Evolutionary conservation across 75 land plant species (phyloP).

Genomic region (Sequoiadendron giganteum): DNA sequence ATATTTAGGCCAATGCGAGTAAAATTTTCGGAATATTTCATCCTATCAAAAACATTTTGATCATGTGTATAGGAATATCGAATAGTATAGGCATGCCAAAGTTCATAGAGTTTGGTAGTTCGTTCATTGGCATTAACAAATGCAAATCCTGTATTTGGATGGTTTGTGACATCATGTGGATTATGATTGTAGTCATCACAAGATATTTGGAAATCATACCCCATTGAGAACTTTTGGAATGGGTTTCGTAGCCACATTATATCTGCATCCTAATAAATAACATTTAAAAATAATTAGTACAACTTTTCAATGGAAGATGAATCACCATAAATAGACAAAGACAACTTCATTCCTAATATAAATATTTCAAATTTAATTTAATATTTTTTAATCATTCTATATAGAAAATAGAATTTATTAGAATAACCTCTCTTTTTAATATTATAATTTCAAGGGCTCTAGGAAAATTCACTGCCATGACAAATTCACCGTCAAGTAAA

Average conservation of each 20-base stretch:
- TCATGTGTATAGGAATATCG: constrained; percentile 35
- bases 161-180: constrained; percentile 30
- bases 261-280: constrained; percentile 56
- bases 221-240: constrained; percentile 20
- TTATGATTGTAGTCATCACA: constrained; percentile 45
- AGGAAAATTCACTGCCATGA: too few species aligned
- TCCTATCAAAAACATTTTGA: constrained; percentile 50
- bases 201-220: constrained; percentile 51
- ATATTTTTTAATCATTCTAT: too few species aligned
- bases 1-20: constrained; percentile 37
- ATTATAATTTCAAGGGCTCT: too few species aligned
- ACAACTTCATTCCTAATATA: too few species aligned
- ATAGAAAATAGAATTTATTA: too few species aligned
- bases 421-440: too few species aligned
- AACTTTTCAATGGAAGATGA: too few species aligned
- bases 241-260: constrained; percentile 73
- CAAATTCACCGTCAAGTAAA: too few species aligned
- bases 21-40: constrained; percentile 30
- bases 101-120: constrained; percentile 48
- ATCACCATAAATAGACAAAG: too few species aligned
- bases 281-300: neutral
- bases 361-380: too few species aligned
- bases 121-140: constrained; percentile 41
- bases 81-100: constrained; percentile 36
- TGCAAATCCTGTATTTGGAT: constrained; percentile 52